Base-by-base conservation (phyloP, 345 rosid species). In the Populus ilicifolia region DNA sequence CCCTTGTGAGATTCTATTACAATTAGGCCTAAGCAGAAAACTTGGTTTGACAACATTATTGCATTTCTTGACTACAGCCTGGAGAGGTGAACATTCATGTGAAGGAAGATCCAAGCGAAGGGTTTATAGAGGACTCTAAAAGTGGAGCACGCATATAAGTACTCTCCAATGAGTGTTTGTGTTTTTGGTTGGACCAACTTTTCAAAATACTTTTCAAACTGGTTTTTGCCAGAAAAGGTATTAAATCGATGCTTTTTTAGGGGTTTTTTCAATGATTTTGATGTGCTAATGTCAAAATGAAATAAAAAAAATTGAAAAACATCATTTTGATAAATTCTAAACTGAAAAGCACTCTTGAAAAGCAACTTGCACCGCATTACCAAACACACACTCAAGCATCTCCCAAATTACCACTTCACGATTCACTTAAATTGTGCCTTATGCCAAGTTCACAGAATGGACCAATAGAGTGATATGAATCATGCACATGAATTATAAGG, bases 401-500 rank as follows among this genome's bases (percentile, higher is more conserved):
- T 48, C 76, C 36, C 21, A 35, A 64, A 39, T 72, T 44, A 50
- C 61, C 71, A 27, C 41, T 35, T 63, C 69, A 73, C 50, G 73
- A 64, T 75, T 72, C 44, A 36, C 77, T 65, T 33, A 52, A 59
- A 76, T 21, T 38, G 70, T 54, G 38, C 78, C 73, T 78, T 43
- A 70, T 29, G n/a, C 48, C 50, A 69, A 23, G 29, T 64, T 25
- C 33, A 27, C 16, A 27, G 41, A 72, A 14, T 46, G 3, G 16
- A 46, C 50, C 50, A 13, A 14, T 46, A 46, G 50, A 46, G 50
- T 46, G 50, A 46, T 13, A 44, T 46, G 50, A 14, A 46, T 46
- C 14, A 12, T 56, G n/a, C 63, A 76, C 33, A 46, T 18, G 25
- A 46, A 80, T 52, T 10, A 46, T 69, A 46, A 41, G 39, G 17